Evolutionary conservation across 768 basidiomycete species (phyloP).

Genomic region (Boletus insuetus): DNA sequence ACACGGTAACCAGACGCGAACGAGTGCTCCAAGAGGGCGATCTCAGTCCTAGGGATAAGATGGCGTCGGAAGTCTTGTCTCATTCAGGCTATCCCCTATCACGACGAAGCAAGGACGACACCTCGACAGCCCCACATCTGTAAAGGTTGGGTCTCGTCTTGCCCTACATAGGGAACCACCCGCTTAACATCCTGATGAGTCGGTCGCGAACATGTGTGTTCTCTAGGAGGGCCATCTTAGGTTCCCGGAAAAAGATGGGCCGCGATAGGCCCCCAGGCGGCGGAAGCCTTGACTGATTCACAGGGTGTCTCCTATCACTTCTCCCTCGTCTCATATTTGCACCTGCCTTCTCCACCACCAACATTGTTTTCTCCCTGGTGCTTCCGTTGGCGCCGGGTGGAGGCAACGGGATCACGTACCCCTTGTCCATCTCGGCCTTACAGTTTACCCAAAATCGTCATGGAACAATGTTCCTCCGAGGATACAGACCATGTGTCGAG

Average conservation of each 20-base stretch:
- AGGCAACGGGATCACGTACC: conserved; percentile 8
- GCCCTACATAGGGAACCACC: background rate
- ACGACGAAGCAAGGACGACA: too few species aligned
- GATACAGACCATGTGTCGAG: background rate
- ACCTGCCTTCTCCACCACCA: background rate
- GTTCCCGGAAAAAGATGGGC: too few species aligned
- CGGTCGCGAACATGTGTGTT: background rate
- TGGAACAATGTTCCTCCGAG: conserved; percentile 1
- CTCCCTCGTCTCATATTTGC: background rate
- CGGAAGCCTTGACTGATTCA: too few species aligned
- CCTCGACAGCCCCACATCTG: too few species aligned
- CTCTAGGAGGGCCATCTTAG: conserved; percentile 4
- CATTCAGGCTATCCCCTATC: too few species aligned
- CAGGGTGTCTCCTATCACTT: background rate
- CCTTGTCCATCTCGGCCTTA: background rate
- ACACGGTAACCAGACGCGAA: too few species aligned
- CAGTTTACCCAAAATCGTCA: background rate
- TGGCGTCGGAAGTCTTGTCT: too few species aligned
- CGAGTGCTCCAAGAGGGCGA: too few species aligned
- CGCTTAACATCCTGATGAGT: background rate
- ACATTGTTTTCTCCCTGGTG: background rate
- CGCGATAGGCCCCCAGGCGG: too few species aligned
- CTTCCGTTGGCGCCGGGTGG: background rate
- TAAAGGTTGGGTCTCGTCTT: background rate
- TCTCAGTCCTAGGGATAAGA: too few species aligned